Evolutionary conservation across 805 yeast species (phyloP).

Genomic region (Nadsonia fulvescens): DNA sequence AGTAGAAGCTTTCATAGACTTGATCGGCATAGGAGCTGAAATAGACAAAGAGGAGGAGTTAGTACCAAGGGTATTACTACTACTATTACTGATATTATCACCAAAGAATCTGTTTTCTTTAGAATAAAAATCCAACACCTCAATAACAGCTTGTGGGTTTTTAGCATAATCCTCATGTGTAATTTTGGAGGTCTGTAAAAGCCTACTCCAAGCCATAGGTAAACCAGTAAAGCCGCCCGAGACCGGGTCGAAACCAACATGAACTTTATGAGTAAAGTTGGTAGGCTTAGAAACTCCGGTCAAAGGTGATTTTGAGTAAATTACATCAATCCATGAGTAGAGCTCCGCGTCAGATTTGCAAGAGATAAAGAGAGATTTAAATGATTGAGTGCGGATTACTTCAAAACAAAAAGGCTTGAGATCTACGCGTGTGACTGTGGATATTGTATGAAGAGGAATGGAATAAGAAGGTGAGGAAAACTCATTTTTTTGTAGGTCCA

Average conservation of each 20-base stretch:
- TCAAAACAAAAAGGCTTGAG: constrained; percentile 70
- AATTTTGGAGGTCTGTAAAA: constrained; percentile 72
- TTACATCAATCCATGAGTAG: constrained; percentile 81
- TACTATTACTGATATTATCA: too few species aligned
- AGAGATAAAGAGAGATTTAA: constrained; percentile 52
- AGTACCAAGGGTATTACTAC: too few species aligned
- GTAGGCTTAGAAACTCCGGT: constrained; percentile 72
- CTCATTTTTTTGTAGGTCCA: constrained; percentile 62
- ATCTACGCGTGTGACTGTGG: constrained; percentile 49
- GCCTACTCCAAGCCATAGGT: constrained; percentile 82
- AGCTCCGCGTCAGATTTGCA: constrained; percentile 66
- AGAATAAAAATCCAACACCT: constrained; percentile 64
- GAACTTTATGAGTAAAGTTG: constrained; percentile 88
- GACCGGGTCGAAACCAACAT: constrained; percentile 74
- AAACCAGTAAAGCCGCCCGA: constrained; percentile 82
- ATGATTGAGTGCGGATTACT: constrained; percentile 27
- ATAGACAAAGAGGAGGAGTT: too few species aligned
- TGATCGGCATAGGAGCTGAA: too few species aligned
- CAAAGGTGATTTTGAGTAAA: constrained; percentile 27
- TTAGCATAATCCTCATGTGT: constrained; percentile 74
- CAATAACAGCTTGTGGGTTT: constrained; percentile 88
- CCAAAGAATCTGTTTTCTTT: constrained; percentile 14
- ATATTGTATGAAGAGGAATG: constrained; percentile 39
- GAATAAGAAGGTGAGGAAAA: constrained; percentile 14
- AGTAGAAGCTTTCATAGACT: too few species aligned